These are phyloP conservation scores for Penicillium fimorum DNA, from an alignment of 495 filamentous ascomycete species.

Conservation along the genomic window DNA sequence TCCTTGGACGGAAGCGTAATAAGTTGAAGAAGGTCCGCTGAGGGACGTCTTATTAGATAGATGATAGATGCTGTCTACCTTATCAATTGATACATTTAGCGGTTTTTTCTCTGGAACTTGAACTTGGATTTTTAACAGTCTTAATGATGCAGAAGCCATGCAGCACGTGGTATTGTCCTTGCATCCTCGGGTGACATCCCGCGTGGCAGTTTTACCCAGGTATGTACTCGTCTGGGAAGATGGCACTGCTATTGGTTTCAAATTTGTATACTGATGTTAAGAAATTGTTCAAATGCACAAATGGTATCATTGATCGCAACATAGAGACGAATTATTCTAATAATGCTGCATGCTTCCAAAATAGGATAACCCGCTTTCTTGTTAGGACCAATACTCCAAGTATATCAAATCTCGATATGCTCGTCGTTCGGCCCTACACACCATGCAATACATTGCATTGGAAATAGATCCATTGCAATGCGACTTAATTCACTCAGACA, in stretches of 20 bases:
- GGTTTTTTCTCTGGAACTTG: neutral
- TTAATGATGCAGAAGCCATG: neutral
- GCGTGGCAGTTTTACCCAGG: neutral
- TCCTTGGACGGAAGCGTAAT: conserved; percentile 51
- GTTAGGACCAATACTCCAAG: neutral
- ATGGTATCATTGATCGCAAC: conserved; percentile 31
- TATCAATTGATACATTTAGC: conserved; percentile 9
- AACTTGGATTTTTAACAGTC: neutral
- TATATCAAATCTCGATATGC: neutral
- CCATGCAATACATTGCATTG: neutral
- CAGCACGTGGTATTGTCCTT: neutral
- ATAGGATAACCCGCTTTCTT: conserved; percentile 8
- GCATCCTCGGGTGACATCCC: conserved; percentile 1
- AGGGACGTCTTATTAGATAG: conserved; percentile 1
- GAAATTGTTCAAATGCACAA: conserved; percentile 8
- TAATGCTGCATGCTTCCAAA: conserved; percentile 19
- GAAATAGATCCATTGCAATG: neutral
- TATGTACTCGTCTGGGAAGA: neutral
- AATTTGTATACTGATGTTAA: neutral
- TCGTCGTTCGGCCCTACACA: neutral
- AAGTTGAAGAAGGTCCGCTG: conserved; percentile 49
- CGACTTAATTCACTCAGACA: neutral
- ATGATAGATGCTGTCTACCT: neutral
- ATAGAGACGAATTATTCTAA: conserved; percentile 14
- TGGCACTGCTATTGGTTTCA: neutral